Conservation (phyloP, 768 basidiomycete genomes). For the Boletellus emodensis region DNA sequence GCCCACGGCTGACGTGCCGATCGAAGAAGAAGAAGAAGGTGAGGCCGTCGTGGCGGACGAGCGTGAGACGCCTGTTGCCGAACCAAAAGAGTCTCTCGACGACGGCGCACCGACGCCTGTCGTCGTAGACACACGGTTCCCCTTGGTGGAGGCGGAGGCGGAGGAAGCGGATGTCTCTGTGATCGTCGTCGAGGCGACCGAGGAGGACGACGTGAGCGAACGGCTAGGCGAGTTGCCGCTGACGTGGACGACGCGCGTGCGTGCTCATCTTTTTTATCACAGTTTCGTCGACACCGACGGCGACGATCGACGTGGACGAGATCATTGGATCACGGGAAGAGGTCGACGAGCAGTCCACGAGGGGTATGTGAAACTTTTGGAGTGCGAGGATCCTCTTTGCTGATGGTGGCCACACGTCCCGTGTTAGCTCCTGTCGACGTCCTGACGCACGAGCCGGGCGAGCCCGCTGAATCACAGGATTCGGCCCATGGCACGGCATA, state of each 20-base stretch:
- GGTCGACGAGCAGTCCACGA: not conserved
- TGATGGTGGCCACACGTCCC: no score
- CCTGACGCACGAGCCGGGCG: not conserved
- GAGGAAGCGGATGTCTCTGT: no score
- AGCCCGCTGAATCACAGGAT: conserved; percentile 1
- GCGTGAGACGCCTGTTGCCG: not conserved
- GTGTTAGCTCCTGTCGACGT: not conserved
- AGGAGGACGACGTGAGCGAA: not conserved
- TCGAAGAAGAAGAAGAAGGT: no score
- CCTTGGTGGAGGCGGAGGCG: not conserved
- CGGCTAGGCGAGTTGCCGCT: no score
- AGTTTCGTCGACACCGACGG: no score
- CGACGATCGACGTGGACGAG: not conserved
- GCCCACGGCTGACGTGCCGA: no score
- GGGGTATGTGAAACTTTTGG: conserved; percentile 9
- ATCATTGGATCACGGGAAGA: not conserved
- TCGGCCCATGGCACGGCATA: not conserved
- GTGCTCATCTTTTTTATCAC: no score
- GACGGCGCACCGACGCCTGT: not conserved
- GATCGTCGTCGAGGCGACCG: not conserved
- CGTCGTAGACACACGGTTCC: no score
- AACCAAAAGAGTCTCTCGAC: not conserved
- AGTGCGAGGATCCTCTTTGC: no score
- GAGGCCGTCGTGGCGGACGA: not conserved
- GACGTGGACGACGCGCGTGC: no score